A percentile compares a stretch with the other conserved stretches of the same genome.
These are phyloP conservation scores for Xylaria arbuscula DNA, from an alignment of 2,329 filamentous ascomycete species.

Conservation along the genomic window DNA sequence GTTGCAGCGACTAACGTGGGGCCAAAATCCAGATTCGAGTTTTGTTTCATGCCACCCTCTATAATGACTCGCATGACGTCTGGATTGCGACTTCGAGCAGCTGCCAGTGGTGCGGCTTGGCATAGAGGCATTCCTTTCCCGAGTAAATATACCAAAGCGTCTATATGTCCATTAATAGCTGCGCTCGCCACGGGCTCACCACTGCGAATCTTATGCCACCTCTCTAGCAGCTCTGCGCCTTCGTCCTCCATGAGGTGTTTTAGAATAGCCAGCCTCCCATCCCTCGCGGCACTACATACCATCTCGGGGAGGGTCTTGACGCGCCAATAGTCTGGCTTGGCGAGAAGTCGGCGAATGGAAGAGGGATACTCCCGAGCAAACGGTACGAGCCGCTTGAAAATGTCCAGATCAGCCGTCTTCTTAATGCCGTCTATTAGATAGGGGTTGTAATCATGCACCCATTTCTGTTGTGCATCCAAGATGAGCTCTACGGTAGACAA, in stretches of 20 bases:
- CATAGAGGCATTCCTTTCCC: too few relatives aligned
- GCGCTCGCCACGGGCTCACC: too few relatives aligned
- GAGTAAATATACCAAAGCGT: too few relatives aligned
- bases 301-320: neutral
- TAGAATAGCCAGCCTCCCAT: neutral
- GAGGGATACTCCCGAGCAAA: neutral
- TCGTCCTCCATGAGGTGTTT: neutral
- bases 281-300: neutral
- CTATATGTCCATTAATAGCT: too few relatives aligned
- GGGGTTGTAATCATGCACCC: neutral
- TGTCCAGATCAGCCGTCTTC: neutral
- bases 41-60: too few relatives aligned
- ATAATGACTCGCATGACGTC: too few relatives aligned
- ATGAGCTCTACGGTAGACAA: neutral
- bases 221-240: neutral
- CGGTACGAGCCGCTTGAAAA: neutral
- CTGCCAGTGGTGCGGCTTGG: too few relatives aligned
- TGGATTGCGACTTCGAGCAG: too few relatives aligned
- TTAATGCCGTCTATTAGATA: neutral
- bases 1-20: too few relatives aligned
- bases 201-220: neutral
- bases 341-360: neutral
- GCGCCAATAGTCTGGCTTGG: neutral
- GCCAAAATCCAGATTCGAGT: too few relatives aligned
- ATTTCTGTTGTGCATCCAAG: neutral